These are phyloP conservation scores for Backusella australiensis DNA, from an alignment of 192 early-diverging fungal species.

Conservation along the genomic window DNA sequence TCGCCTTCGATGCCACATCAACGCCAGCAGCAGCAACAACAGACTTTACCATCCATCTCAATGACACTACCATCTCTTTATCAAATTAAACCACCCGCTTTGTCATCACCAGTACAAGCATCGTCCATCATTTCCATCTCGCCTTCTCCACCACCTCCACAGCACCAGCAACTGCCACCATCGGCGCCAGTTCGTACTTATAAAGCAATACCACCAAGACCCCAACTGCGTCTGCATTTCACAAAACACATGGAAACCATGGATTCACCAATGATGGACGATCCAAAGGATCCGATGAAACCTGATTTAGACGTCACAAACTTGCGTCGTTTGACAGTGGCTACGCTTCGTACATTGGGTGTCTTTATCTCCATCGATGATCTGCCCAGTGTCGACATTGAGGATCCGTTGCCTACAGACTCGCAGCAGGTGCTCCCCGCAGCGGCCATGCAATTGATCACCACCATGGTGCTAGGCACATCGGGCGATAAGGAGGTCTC, in stretches of 20 bases:
- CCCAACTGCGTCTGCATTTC: constrained; percentile 29
- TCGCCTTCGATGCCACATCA: background rate
- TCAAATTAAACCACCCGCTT: background rate
- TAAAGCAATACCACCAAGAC: constrained; percentile 7
- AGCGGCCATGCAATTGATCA: constrained; percentile 29
- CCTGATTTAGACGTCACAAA: constrained; percentile 19
- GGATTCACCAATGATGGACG: constrained; percentile 12
- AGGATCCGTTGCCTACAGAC: constrained; percentile 16
- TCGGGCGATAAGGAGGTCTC: constrained; percentile 31
- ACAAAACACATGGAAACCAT: constrained; percentile 6
- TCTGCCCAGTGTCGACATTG: constrained; percentile 23
- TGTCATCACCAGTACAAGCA: background rate
- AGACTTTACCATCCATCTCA: background rate
- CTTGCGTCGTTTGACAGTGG: constrained; percentile 19
- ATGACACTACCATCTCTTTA: background rate
- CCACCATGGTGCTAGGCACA: constrained; percentile 28
- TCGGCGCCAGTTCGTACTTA: background rate
- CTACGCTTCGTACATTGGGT: constrained; percentile 20
- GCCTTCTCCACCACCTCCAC: background rate
- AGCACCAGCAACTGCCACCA: background rate
- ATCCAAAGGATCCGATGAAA: constrained; percentile 28
- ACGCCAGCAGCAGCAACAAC: background rate
- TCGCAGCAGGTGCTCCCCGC: constrained; percentile 27
- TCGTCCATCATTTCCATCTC: background rate
- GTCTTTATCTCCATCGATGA: constrained; percentile 21